Evolutionary conservation across 768 basidiomycete species (phyloP).

Genomic region (Mycena haematopus): DNA sequence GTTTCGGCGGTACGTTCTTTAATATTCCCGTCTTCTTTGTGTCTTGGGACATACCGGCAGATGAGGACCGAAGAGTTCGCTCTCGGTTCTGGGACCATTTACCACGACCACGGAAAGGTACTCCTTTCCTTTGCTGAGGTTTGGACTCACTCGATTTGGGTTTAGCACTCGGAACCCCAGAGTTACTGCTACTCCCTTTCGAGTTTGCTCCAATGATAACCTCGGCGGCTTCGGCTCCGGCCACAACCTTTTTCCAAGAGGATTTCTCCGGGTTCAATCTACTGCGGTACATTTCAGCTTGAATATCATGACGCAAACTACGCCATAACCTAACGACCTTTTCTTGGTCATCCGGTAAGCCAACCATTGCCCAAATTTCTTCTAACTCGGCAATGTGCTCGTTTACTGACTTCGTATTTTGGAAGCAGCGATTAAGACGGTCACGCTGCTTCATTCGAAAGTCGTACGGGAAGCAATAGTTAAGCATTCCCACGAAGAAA

Average conservation of each 20-base stretch:
- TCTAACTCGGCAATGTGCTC: not conserved
- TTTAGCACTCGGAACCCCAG: not conserved
- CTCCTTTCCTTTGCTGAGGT: too few species aligned
- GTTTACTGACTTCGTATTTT: not conserved
- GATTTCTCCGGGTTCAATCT: not conserved
- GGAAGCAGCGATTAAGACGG: not conserved
- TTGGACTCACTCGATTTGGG: not conserved
- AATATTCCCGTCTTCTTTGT: too few species aligned
- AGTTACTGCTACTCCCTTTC: not conserved
- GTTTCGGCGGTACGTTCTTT: too few species aligned
- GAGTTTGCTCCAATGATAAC: not conserved
- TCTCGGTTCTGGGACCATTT: too few species aligned
- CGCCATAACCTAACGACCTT: slow-evolving; percentile 3
- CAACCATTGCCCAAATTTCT: not conserved
- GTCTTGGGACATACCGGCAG: too few species aligned
- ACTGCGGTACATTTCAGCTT: not conserved
- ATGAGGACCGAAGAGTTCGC: not conserved
- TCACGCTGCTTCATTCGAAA: not conserved
- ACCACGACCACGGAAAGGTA: too few species aligned
- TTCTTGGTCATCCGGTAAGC: not conserved
- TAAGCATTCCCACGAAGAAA: not conserved
- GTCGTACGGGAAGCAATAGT: not conserved
- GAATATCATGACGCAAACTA: not conserved
- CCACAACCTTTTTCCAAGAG: not conserved
- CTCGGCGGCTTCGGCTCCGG: not conserved